A percentile compares a stretch with the other conserved stretches of the same genome.
Conservation (phyloP, 1,139 yeast species). For the Barnettozyma hawaiiensis region DNA sequence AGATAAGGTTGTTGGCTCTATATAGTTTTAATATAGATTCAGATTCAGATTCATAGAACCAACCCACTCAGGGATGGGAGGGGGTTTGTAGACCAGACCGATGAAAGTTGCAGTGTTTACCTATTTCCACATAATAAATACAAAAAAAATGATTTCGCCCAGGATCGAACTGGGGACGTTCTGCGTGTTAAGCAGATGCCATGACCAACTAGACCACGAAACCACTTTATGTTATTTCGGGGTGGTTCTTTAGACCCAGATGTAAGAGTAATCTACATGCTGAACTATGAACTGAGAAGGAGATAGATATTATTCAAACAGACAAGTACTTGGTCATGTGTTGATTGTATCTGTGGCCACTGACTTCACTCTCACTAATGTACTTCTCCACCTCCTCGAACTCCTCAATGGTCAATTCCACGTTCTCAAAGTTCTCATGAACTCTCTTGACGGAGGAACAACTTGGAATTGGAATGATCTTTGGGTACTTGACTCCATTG, state of each 20-base stretch:
- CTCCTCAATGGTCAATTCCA: conserved; percentile 47
- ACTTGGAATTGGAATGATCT: conserved; percentile 74
- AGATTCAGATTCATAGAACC: no score
- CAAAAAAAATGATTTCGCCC: conserved; percentile 76
- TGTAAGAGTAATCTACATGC: no score
- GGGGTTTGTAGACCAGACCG: no score
- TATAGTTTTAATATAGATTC: no score
- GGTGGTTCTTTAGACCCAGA: no score
- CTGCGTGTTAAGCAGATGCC: conserved; percentile 99
- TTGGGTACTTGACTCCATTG: conserved; percentile 42
- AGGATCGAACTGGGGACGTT: conserved; percentile 99
- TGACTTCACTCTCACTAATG: conserved; percentile 34
- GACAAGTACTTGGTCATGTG: conserved; percentile 18
- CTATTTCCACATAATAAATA: neutral
- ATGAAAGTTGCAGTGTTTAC: no score
- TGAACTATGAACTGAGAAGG: no score
- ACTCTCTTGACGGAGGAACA: conserved; percentile 56
- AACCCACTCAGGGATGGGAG: no score
- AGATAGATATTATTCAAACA: conserved; percentile 1
- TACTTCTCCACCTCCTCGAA: conserved; percentile 44
- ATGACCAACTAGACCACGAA: conserved; percentile 98
- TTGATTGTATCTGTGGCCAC: conserved; percentile 47
- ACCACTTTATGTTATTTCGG: conserved; percentile 24
- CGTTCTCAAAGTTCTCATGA: conserved; percentile 47
- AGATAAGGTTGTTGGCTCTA: neutral